Base-by-base conservation (phyloP, 164 flowering plant genomes). In the Nymphaea colorata region DNA sequence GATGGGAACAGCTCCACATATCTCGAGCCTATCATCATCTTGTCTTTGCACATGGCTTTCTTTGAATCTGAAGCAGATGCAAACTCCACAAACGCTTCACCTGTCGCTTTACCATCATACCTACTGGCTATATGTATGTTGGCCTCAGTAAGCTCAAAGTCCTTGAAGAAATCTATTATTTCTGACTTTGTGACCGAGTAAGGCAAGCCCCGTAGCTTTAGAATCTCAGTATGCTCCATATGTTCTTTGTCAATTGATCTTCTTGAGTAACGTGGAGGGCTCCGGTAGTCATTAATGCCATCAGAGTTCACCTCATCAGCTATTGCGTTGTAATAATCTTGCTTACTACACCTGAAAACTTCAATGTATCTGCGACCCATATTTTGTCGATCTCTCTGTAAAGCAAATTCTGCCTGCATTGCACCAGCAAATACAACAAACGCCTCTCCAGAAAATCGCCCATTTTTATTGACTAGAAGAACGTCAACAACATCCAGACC, bases 1-100 rank as follows among this genome's bases (percentile, higher is more conserved):
- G 96, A 88, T 43, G 98, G 96, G 72, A 89, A 91, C 71, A 91
- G 83, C 79, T 93, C 98, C 42, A 91, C 88, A 59, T 91, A 91
- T 57, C 97, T 82, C 0, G 92, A 81, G 3, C 96, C 96, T 12
- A 93, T 85, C 41, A 80, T 79, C 93, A 81, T 87, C 86, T 85
- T 89, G 79, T 93, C 96, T 79, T 87, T 89, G 76, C 77, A 15
- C 96, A 93, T 91, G 3, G 97, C 97, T 68, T 74, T 81, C 79
- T 80, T 89, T 17, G 96, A 93, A 74, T 87, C 97, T 47, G 89
- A 93, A 18, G 80, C 83, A 18, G 97, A 89, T 64, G 64, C 78
- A 82, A 93, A 89, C 82, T 89, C 96, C 65, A 89, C 96, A 75
- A 71, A 93, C 0, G 96, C 97, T 76, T 93, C 98, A 55, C 98